These are phyloP conservation scores for Polymyxa betae DNA, from an alignment of 208 protist species.

Conservation along the genomic window DNA sequence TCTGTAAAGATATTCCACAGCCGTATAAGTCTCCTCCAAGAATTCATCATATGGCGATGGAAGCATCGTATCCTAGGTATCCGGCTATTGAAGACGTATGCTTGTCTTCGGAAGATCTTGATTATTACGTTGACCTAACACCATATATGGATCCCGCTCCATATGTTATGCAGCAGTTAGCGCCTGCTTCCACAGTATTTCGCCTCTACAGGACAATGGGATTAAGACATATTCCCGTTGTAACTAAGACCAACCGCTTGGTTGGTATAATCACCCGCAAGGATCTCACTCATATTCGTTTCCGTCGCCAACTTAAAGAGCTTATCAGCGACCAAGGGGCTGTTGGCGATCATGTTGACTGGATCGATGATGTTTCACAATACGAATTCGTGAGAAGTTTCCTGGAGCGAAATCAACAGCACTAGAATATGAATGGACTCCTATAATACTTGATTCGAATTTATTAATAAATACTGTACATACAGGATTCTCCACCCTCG, in stretches of 20 bases:
- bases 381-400: constrained; percentile 12
- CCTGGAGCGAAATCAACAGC: not conserved
- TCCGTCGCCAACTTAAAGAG: not conserved
- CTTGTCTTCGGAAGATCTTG: not conserved
- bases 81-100: not conserved
- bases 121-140: constrained; percentile 18
- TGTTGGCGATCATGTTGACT: not conserved
- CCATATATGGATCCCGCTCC: constrained; percentile 58
- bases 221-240: constrained; percentile 52
- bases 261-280: not conserved
- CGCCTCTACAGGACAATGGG: constrained; percentile 44
- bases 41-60: not conserved
- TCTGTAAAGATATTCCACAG: too few relatives aligned
- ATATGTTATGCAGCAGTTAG: not conserved
- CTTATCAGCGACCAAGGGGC: not conserved
- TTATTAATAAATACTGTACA: too few relatives aligned
- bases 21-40: not conserved
- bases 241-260: not conserved
- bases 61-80: not conserved
- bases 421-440: too few relatives aligned
- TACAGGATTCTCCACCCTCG: too few relatives aligned
- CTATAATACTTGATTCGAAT: too few relatives aligned
- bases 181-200: constrained; percentile 45
- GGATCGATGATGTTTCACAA: not conserved
- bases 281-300: not conserved